phyloP scores from a whole-genome alignment of 495 filamentous ascomycete species.

The Tetracladium marchalianum region DNA sequence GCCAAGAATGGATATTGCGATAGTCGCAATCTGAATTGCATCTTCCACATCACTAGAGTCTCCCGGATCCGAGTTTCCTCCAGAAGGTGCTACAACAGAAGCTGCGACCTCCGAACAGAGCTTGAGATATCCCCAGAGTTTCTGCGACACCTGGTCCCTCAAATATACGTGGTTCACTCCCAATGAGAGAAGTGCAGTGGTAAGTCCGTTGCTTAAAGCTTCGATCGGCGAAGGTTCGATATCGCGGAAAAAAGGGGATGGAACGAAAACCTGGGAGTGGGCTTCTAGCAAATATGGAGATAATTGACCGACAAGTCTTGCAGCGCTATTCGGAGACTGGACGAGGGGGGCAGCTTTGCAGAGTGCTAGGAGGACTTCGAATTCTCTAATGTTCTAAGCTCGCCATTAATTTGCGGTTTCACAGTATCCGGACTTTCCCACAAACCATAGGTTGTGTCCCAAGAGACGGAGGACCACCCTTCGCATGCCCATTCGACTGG shows the following conservation, averaged over 20 bases:
- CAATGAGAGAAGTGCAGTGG: conserved; percentile 66
- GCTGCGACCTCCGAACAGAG: conserved; percentile 46
- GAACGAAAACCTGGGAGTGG: conserved; percentile 61
- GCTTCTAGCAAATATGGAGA: conserved; percentile 76
- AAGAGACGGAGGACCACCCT: conserved; percentile 16
- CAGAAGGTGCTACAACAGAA: conserved; percentile 18
- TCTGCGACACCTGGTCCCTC: conserved; percentile 47
- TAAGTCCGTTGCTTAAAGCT: conserved; percentile 65
- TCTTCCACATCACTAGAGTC: conserved; percentile 42
- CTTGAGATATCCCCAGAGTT: conserved; percentile 56
- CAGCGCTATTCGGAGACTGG: conserved; percentile 54
- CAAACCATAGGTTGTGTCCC: conserved; percentile 42
- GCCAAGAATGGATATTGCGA: conserved; percentile 73
- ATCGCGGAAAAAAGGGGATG: conserved; percentile 71
- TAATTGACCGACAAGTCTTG: conserved; percentile 62
- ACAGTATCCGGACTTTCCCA: neutral
- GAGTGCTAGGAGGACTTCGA: conserved; percentile 80
- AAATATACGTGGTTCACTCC: conserved; percentile 59
- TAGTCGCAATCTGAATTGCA: conserved; percentile 55
- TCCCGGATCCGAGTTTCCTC: conserved; percentile 27
- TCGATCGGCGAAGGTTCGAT: conserved; percentile 89
- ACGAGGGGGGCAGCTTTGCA: conserved; percentile 77
- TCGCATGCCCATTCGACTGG: conserved; percentile 10
- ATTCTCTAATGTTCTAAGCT: conserved; percentile 58
- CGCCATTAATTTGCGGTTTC: conserved; percentile 1